A percentile compares a stretch with the other conserved stretches of the same genome.
phyloP scores from a whole-genome alignment of 2,329 filamentous ascomycete genomes.

The Colletotrichum simmondsii region DNA sequence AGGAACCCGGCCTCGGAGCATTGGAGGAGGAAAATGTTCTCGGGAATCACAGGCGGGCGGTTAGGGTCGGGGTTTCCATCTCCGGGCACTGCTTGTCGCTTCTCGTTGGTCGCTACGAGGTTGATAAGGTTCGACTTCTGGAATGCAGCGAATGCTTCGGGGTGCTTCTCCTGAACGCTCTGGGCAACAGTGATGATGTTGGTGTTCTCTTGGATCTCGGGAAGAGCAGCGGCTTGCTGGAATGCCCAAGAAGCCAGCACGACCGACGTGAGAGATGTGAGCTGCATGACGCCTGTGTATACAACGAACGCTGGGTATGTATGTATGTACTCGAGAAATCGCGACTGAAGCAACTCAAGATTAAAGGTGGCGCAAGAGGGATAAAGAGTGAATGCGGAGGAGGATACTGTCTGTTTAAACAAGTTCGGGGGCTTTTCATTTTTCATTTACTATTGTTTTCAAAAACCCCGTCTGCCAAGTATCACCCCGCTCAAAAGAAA shows the following conservation, averaged over 20 bases:
- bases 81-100: conserved; percentile 18
- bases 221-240: background rate
- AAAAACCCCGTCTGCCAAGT: background rate
- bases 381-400: background rate
- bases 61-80: conserved; percentile 14
- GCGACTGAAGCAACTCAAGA: background rate
- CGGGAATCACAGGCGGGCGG: conserved; percentile 13
- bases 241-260: conserved; percentile 9
- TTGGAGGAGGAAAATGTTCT: conserved; percentile 20
- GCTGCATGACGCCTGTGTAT: conserved; percentile 1
- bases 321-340: background rate
- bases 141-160: conserved; percentile 25
- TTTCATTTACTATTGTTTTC: background rate
- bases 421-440: background rate
- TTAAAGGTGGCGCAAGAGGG: background rate
- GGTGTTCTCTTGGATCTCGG: background rate
- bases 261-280: conserved; percentile 2
- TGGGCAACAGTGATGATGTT: background rate
- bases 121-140: background rate
- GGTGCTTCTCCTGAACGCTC: background rate
- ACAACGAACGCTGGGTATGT: background rate
- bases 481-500: background rate
- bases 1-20: conserved; percentile 20
- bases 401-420: background rate
- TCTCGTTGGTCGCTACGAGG: background rate